phyloP scores from a whole-genome alignment of 108 stramenopile genomes.

The Seminavis robusta region DNA sequence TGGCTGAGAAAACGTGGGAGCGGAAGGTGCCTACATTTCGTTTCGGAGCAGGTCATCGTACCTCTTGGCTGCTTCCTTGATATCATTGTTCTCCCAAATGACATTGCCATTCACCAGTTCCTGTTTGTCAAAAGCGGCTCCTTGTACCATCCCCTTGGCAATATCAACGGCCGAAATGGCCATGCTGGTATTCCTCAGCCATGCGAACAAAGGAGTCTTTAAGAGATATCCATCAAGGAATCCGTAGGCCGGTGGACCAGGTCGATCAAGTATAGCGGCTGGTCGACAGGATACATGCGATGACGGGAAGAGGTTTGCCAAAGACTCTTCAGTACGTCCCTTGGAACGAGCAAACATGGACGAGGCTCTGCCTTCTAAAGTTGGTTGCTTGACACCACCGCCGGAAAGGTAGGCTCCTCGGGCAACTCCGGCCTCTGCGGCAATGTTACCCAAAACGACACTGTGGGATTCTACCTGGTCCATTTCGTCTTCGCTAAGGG shows the following conservation, averaged over 20 bases:
- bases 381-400: background rate
- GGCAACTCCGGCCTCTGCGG: background rate
- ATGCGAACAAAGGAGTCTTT: background rate
- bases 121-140: background rate
- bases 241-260: background rate
- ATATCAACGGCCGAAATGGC: background rate
- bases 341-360: background rate
- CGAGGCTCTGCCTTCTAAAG: background rate
- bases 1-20: no score
- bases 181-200: background rate
- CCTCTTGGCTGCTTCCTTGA: no score
- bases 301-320: background rate
- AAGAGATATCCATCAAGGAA: no score
- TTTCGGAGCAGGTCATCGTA: no score
- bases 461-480: background rate
- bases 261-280: constrained; percentile 1
- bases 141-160: constrained; percentile 7
- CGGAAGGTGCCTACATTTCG: no score
- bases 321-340: background rate
- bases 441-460: background rate
- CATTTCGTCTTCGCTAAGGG: background rate
- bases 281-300: constrained; percentile 1
- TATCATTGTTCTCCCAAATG: constrained; percentile 1
- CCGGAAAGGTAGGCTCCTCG: background rate
- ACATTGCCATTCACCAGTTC: background rate